Evolutionary conservation across 306 rosid genomes (phyloP), one percentile per base, ranked within the genome.

Genomic region (Prosopis cineraria): DNA sequence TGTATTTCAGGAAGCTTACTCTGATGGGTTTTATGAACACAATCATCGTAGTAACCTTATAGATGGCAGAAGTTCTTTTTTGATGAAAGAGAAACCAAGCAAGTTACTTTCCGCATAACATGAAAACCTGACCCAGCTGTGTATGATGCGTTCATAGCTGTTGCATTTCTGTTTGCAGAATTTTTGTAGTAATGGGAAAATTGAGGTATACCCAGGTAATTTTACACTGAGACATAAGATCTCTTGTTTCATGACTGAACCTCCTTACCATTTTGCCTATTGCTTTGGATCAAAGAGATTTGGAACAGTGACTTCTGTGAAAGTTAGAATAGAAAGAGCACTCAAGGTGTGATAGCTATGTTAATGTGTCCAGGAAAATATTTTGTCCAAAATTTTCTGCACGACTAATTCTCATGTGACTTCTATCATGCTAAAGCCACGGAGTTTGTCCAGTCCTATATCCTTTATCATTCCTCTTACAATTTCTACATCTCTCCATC

Each of bases 401-500:
- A 14, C 2, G 63, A 70, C 77, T 68, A 78, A 77, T 77, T 68
- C 60, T 86, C 82, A 79, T 67, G 83, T 82, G 78, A 72, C 83
- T 85, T 78, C 87, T 72, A 90, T 67, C 84, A 77, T 79, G 77
- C 97, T 90, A 79, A 81, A 80, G 74, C 90, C 98, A 60, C 88
- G 78, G 70, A 66, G 69, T 84, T 92, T 92, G 82, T 79, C 79
- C 85, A 78, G 72, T 69, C 78, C 82, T 89, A 87, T 85, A 69
- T 80, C 70, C 16, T 70, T 68, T 60, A 90, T 88, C 60, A 74
- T 76, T 75, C 55, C 78, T 86, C 96, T 88, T 63, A 89, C 71
- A 72, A 85, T 92, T 81, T 92, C 94, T 64, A 86, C 96, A 59
- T 94, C 97, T 45, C 39, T 64, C 97, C 97, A 92, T 79, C 88